Evolutionary conservation across 1,139 yeast genomes (phyloP).

Genomic region (Suhomyces atakaporum): DNA sequence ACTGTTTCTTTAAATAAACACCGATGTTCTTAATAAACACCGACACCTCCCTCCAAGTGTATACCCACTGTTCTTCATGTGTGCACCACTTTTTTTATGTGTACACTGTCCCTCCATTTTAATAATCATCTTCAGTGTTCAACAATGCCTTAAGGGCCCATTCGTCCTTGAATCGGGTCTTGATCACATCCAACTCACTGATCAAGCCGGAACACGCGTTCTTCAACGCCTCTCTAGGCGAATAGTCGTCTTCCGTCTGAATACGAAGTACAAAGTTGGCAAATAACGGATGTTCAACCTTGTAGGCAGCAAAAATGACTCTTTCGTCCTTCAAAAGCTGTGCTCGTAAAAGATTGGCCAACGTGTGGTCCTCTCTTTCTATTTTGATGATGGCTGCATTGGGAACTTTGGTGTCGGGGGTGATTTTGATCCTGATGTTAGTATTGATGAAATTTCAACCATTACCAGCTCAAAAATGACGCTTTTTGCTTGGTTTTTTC

Average conservation of each 20-base stretch:
- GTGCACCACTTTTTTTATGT: no score
- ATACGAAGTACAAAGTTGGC: constrained; percentile 92
- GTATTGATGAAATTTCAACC: constrained; percentile 10
- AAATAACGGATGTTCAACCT: constrained; percentile 95
- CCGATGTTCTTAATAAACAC: no score
- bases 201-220: constrained; percentile 87
- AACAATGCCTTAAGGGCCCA: constrained; percentile 86
- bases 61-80: no score
- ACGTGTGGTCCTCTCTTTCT: constrained; percentile 96
- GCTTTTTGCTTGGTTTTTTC: no score
- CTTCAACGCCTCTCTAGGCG: constrained; percentile 86
- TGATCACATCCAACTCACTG: constrained; percentile 71
- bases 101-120: no score
- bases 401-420: constrained; percentile 94
- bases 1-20: no score
- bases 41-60: no score
- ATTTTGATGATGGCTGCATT: constrained; percentile 91
- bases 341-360: constrained; percentile 85
- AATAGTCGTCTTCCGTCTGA: constrained; percentile 93
- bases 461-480: no score
- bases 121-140: constrained; percentile 50
- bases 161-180: constrained; percentile 81
- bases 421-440: constrained; percentile 63
- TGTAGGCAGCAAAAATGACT: constrained; percentile 94
- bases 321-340: constrained; percentile 83